Conservation (phyloP, 441 rosid species). For the Pelargonium citronellum region DNA sequence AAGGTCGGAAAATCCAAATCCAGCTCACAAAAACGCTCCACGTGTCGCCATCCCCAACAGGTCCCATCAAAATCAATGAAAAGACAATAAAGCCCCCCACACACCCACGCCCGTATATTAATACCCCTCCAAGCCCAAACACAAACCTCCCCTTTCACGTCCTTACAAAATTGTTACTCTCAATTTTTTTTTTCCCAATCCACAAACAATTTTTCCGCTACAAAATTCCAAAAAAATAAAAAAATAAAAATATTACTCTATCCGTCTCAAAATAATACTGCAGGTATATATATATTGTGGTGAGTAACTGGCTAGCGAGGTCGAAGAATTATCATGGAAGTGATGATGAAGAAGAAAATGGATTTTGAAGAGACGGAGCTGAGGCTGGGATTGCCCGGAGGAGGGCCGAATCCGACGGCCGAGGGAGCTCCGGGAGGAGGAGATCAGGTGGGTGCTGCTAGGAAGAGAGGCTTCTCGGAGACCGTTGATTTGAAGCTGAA, state of each 20-base stretch:
- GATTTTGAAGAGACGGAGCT: slow-evolving; percentile 66
- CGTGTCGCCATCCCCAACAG: neutral
- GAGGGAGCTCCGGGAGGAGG: neutral
- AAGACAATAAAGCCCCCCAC: neutral
- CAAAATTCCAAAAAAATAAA: no score
- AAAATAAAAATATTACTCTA: no score
- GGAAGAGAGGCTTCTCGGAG: slow-evolving; percentile 72
- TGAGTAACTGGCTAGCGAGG: no score
- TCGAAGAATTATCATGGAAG: neutral
- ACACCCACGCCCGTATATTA: neutral
- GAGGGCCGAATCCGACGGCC: slow-evolving; percentile 9
- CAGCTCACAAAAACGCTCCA: neutral
- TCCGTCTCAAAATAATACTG: no score
- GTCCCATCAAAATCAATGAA: neutral
- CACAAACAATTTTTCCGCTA: no score
- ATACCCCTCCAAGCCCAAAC: neutral
- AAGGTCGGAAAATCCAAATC: neutral
- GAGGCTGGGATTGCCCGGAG: slow-evolving; percentile 76
- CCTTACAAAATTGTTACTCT: no score
- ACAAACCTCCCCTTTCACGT: neutral
- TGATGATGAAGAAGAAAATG: slow-evolving; percentile 19
- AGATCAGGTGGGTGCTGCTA: slow-evolving; percentile 13
- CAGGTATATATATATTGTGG: neutral
- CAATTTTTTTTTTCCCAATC: no score
- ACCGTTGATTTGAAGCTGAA: slow-evolving; percentile 72